Evolutionary conservation across 495 filamentous ascomycete species (phyloP), one percentile per base, ranked within the genome.

Genomic region (Penicillium crystallinum): DNA sequence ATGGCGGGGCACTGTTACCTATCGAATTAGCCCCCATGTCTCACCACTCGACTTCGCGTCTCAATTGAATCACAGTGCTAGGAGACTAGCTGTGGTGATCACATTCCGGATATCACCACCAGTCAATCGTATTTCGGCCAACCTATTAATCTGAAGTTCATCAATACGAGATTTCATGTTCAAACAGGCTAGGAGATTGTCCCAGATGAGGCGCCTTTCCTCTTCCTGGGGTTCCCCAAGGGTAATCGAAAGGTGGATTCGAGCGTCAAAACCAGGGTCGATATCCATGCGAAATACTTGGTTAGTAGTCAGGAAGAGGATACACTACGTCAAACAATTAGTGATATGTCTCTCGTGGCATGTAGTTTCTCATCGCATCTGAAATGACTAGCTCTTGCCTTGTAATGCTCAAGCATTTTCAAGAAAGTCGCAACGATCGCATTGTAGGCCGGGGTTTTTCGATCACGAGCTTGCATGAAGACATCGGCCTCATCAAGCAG

Each of bases 221-320:
- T 55, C 22, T 1, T 25, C 23, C 17, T 72, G 67, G 2, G 80
- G 71, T n/a, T 74, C 59, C 1, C 66, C 62, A 51, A 77, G 81
- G 18, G 62, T 58, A n/a, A 82, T 55, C 3, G 65, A 66, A 17
- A 81, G 61, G 53, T 81, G 73, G 49, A 82, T 77, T 4, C 77
- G 74, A 10, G 71, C 75, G 42, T 74, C 66, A 52, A 83, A 78
- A 1, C 77, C 77, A 0, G 67, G 54, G 27, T 82, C 79, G 50
- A 83, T 75, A 30, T 69, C 23, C 3, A 27, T 7, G 7, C 3
- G 56, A 6, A 68, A 62, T 14, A 73, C 63, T 4, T 77, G 74
- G 57, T 82, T 84, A 27, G 77, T 82, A 0, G 79, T 81, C 39
- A 83, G 74, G 67, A 84, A 83, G 53, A 84, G 67, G 49, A 85